Percentiles rank a stretch among this genome's conserved stretches.
These are phyloP conservation scores for Candida sp. DNA, from an alignment of 1,139 yeast genomes.

Conservation along the genomic window DNA sequence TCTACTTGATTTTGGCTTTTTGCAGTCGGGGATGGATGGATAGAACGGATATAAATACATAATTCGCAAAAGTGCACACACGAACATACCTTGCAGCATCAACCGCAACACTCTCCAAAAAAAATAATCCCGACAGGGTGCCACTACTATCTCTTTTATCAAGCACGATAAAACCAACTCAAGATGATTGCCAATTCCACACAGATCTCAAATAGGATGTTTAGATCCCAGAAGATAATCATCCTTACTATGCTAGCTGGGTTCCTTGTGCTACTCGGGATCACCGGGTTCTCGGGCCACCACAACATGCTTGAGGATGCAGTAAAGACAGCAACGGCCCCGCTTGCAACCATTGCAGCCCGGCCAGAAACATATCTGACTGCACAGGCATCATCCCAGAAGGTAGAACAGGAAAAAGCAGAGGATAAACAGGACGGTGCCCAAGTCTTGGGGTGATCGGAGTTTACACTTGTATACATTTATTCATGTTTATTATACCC, in stretches of 20 bases:
- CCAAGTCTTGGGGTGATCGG: neutral
- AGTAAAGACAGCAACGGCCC: conserved; percentile 13
- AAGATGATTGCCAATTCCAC: conserved; percentile 33
- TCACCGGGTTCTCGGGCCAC: conserved; percentile 27
- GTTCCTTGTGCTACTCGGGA: conserved; percentile 26
- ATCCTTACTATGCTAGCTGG: conserved; percentile 22
- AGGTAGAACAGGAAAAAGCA: conserved; percentile 1
- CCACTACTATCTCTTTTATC: no score
- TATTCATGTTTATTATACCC: conserved; percentile 22
- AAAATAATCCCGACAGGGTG: neutral
- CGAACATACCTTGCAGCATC: neutral
- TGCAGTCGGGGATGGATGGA: neutral
- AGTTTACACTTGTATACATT: neutral
- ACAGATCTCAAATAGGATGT: conserved; percentile 30
- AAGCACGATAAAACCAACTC: neutral
- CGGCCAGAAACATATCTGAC: no score
- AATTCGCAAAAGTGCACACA: neutral
- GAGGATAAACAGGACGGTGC: conserved; percentile 1
- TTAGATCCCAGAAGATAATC: conserved; percentile 32
- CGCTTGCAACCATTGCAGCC: no score
- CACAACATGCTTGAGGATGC: conserved; percentile 17
- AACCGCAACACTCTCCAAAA: neutral
- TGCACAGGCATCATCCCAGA: no score
- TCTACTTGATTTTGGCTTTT: neutral
- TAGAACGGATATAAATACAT: neutral